Base-by-base conservation (phyloP, 768 basidiomycete species). In the Boletus coccyginus region DNA sequence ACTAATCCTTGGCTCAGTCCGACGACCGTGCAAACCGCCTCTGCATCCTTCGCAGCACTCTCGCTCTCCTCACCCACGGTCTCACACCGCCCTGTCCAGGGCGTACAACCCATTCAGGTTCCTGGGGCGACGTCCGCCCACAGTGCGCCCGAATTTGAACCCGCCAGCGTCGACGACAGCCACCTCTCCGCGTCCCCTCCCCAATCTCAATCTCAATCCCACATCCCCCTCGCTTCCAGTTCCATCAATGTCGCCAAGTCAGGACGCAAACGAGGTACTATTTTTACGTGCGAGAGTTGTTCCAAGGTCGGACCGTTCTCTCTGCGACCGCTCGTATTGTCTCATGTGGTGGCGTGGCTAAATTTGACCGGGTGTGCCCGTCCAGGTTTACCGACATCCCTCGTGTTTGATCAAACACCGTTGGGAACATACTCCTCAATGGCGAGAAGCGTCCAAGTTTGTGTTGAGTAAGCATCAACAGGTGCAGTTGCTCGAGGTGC, bases 371-470 rank as follows among this genome's bases (percentile, higher is more conserved):
- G 29, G 13, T 42, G 8, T n/a, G 36, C 43, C 42, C 16, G 13
- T 49, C 19, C 67, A 91, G 89, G 85, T 91, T 39, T 93, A 92
- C 71, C 85, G 89, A 50, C 95, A 98, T 73, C 94, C 94, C 3
- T 92, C 90, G 13, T 98, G 95, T 73, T 78, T 98, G 46, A 91
- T 95, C 73, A 98, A 98, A 73, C 96, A 98, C 68, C 89, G 96
- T 35, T 98, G 96, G 96, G 95, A 98, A 67, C 93, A 96, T 68
- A 92, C 91, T 35, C 91, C 92, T 19, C 94, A 97, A 66, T 98
- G 96, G 96, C 87, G 90, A 43, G 92, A 94, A 69, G 90, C 94
- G 2, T 82, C 88, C 61, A 92, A 94, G 70, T 86, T 94, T 64
- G 84, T 94, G 33, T 78, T 98, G 55, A 92, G 88, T 73, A 98